These are phyloP conservation scores for Aquanectria penicillioides DNA, from an alignment of 2,329 filamentous ascomycete species.

Conservation along the genomic window DNA sequence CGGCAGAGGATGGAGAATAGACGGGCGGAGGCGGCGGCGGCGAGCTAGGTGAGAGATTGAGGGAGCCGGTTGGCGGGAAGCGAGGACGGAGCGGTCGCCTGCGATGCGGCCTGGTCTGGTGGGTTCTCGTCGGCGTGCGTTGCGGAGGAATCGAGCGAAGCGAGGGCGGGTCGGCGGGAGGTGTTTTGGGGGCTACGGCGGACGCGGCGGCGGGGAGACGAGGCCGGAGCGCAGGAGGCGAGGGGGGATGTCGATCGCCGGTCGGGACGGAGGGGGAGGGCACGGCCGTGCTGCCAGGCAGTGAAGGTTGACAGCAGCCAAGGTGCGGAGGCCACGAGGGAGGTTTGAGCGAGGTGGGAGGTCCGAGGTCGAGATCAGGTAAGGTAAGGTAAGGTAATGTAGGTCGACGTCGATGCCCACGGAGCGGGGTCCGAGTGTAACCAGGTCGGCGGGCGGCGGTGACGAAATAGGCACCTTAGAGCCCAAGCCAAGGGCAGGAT, in stretches of 20 bases:
- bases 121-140: slow-evolving; percentile 30
- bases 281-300: neutral
- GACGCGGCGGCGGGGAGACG: slow-evolving; percentile 23
- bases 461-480: slow-evolving; percentile 36
- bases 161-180: slow-evolving; percentile 32
- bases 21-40: no score
- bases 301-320: slow-evolving; percentile 4
- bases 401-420: slow-evolving; percentile 27
- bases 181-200: slow-evolving; percentile 37
- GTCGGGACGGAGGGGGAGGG: neutral
- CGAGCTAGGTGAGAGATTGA: no score
- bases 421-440: slow-evolving; percentile 39
- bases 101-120: slow-evolving; percentile 45
- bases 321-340: neutral
- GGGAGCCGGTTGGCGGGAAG: slow-evolving; percentile 22
- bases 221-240: slow-evolving; percentile 24
- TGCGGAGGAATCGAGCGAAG: slow-evolving; percentile 23
- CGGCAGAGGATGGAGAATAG: no score
- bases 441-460: slow-evolving; percentile 37
- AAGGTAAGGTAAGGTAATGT: slow-evolving; percentile 22
- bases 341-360: neutral
- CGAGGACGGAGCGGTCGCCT: slow-evolving; percentile 39
- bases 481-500: slow-evolving; percentile 5
- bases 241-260: slow-evolving; percentile 27
- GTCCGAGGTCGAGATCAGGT: slow-evolving; percentile 11